Percentiles rank a stretch among this genome's conserved stretches.
phyloP scores from a whole-genome alignment of 1,284 basidiomycete genomes.

The Ganoderma lucidum region DNA sequence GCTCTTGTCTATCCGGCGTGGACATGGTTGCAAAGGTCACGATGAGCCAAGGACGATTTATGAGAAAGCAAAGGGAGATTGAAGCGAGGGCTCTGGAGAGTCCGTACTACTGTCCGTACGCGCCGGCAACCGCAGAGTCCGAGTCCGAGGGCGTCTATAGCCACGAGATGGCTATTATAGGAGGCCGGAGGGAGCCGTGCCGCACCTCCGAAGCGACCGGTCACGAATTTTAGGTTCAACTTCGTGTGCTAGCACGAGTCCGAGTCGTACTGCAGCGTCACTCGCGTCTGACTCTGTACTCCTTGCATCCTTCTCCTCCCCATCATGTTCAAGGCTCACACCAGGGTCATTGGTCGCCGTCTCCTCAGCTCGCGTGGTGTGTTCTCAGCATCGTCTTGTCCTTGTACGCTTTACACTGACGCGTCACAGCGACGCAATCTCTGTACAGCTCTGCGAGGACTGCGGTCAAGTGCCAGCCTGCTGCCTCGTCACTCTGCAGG shows the following conservation, averaged over 20 bases:
- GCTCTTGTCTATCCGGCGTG: slow-evolving; percentile 69
- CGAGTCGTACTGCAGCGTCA: slow-evolving; percentile 23
- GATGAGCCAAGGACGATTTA: neutral
- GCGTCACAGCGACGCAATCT: slow-evolving; percentile 39
- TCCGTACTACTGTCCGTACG: no score
- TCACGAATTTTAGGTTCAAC: slow-evolving; percentile 34
- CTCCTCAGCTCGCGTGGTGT: slow-evolving; percentile 58
- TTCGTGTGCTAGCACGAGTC: slow-evolving; percentile 27
- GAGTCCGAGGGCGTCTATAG: neutral
- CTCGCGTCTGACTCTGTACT: slow-evolving; percentile 18
- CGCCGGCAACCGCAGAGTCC: slow-evolving; percentile 13
- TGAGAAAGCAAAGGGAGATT: neutral
- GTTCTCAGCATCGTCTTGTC: slow-evolving; percentile 22
- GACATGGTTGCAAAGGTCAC: slow-evolving; percentile 45
- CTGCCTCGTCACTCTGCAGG: slow-evolving; percentile 31
- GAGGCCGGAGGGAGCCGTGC: slow-evolving; percentile 30
- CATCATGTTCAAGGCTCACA: slow-evolving; percentile 51
- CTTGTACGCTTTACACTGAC: slow-evolving; percentile 19
- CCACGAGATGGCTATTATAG: neutral
- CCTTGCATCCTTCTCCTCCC: slow-evolving; percentile 28
- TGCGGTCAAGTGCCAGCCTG: slow-evolving; percentile 39
- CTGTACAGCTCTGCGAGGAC: slow-evolving; percentile 41
- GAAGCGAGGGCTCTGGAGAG: neutral
- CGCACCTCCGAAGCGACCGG: slow-evolving; percentile 27
- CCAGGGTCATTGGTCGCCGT: slow-evolving; percentile 58